Evolutionary conservation across 305 asterid genomes (phyloP).

Genomic region (Stenogyne calaminthoides): DNA sequence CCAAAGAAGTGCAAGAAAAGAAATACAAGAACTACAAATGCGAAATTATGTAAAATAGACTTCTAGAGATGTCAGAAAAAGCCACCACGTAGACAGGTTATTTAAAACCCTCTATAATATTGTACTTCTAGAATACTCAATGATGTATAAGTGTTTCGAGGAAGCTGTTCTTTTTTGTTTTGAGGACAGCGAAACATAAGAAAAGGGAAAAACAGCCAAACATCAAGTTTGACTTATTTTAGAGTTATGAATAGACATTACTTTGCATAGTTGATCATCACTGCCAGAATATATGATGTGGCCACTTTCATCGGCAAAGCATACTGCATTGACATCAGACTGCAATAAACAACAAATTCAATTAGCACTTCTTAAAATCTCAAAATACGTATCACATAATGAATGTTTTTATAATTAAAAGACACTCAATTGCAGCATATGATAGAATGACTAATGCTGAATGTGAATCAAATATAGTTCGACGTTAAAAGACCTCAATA

Average conservation of each 20-base stretch:
- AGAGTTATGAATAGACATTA: constrained; percentile 38
- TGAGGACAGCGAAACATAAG: background rate
- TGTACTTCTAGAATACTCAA: no score
- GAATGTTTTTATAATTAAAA: constrained; percentile 1
- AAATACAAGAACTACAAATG: background rate
- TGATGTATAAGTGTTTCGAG: no score
- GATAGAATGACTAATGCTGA: background rate
- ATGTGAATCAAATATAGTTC: background rate
- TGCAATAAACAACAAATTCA: constrained; percentile 45
- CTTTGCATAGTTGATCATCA: constrained; percentile 93
- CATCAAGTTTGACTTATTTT: constrained; percentile 18
- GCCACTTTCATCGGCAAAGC: constrained; percentile 97
- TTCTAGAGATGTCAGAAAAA: background rate
- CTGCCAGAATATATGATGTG: constrained; percentile 95
- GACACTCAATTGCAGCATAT: background rate
- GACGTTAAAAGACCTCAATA: background rate
- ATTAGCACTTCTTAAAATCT: constrained; percentile 24
- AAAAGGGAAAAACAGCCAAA: background rate
- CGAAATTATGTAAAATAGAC: background rate
- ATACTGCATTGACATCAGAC: constrained; percentile 96
- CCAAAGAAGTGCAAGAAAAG: no score
- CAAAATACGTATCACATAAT: constrained; percentile 1
- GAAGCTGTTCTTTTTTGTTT: background rate
- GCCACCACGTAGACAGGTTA: no score
- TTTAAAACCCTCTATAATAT: no score